These are phyloP conservation scores for Sambucus nigra DNA, from an alignment of 129 eudicot species.

Conservation along the genomic window DNA sequence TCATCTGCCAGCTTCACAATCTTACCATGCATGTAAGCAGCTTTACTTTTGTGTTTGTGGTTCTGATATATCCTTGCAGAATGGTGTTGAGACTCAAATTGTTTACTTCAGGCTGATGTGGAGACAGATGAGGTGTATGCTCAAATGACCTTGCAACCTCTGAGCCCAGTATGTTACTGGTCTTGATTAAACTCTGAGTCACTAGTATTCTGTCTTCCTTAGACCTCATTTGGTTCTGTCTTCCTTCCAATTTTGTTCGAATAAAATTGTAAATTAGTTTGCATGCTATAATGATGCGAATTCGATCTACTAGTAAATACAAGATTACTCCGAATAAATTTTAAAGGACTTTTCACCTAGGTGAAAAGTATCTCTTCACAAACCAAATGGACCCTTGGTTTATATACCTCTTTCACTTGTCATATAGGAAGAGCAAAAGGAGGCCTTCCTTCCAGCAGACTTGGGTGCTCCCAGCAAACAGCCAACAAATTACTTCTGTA, in stretches of 20 bases:
- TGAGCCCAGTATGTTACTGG: constrained; percentile 47
- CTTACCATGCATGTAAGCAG: constrained; percentile 80
- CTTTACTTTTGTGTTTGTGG: neutral
- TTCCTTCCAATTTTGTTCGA: no score
- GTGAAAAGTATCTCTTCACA: no score
- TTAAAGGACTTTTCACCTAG: no score
- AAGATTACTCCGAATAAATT: no score
- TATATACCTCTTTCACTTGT: neutral
- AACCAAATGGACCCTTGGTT: no score
- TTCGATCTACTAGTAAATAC: no score
- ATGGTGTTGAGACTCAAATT: neutral
- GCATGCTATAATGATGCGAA: no score
- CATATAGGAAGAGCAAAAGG: constrained; percentile 79
- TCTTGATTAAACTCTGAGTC: no score
- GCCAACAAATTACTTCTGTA: constrained; percentile 88
- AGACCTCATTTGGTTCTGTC: neutral
- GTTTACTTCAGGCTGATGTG: constrained; percentile 63
- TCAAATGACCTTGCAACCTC: constrained; percentile 86
- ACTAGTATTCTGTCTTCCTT: no score
- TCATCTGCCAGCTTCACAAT: constrained; percentile 89
- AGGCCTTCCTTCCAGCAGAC: constrained; percentile 66
- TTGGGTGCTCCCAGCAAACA: constrained; percentile 71
- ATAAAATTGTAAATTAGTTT: no score
- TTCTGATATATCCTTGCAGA: neutral
- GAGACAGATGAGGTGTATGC: constrained; percentile 93